A percentile compares a stretch with the other conserved stretches of the same genome.
These are phyloP conservation scores for Raffaelea ambrosiae DNA, from an alignment of 2,329 filamentous ascomycete genomes.

Conservation along the genomic window DNA sequence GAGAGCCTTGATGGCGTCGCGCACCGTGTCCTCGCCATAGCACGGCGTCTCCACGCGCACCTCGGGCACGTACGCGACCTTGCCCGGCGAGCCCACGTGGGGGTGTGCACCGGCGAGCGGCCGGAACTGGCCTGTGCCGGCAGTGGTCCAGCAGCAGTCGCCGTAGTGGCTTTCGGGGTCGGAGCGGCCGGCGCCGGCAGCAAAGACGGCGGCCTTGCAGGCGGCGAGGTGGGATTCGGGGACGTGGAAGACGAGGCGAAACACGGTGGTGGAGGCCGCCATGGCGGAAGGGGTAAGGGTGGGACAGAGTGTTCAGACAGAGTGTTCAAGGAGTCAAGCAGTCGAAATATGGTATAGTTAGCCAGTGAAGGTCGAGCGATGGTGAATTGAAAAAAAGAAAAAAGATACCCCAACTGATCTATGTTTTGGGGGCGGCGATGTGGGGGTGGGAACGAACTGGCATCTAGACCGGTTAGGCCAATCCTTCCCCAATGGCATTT, in stretches of 20 bases:
- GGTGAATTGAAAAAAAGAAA: too few relatives aligned
- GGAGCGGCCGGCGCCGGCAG: constrained; percentile 47
- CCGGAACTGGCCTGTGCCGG: constrained; percentile 57
- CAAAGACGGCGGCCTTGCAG: constrained; percentile 48
- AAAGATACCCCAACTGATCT: too few relatives aligned
- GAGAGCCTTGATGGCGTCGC: constrained; percentile 51
- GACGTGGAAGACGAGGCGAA: constrained; percentile 40
- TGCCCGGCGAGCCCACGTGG: constrained; percentile 43
- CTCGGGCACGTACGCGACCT: constrained; percentile 52
- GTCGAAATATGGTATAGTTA: too few relatives aligned
- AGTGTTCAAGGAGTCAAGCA: too few relatives aligned
- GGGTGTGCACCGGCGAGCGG: constrained; percentile 55
- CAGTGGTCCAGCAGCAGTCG: constrained; percentile 41
- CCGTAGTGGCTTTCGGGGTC: constrained; percentile 43
- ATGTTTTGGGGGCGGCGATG: too few relatives aligned
- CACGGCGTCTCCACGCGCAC: constrained; percentile 55
- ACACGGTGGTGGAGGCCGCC: constrained; percentile 9
- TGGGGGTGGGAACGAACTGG: too few relatives aligned
- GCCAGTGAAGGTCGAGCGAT: too few relatives aligned
- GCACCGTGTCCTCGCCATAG: constrained; percentile 46
- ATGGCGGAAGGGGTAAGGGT: neutral
- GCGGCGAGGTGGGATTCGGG: constrained; percentile 33
- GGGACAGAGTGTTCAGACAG: neutral
- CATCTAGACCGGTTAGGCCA: too few relatives aligned
- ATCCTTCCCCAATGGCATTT: too few relatives aligned